Evolutionary conservation across 805 yeast genomes (phyloP), one percentile per base, ranked within the genome.

Genomic region (Saturnispora quitensis): DNA sequence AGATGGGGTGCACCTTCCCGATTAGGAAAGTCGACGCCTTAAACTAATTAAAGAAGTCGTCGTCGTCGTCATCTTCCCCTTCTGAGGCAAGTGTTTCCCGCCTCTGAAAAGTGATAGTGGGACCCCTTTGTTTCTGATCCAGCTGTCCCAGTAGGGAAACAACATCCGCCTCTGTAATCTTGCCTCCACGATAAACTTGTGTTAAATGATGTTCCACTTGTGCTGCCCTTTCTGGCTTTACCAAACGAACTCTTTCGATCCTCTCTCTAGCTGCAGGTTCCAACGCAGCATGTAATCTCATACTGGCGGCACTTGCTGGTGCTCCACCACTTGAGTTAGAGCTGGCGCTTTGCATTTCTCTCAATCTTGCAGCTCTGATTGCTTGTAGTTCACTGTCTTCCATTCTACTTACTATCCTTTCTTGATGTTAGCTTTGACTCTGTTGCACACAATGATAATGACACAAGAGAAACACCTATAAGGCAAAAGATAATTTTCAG

Each of bases 371-470:
- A 44, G 88, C 89, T 60, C 98, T 79, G 56, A 91, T 86, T 33
- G 97, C 97, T 59, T 84, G 81, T 53, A 91, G 72, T 67, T 91
- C 99, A 22, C 81, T 68, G 64, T 89, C 91, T 60, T 88, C 96
- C 96, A 89, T 89, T n/a, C 5, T 43, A 6, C 9, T n/a, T n/a
- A n/a, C n/a, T 8, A 15, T 35, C 18, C 15, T 34, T 34, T 34
- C 2, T 34, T 3, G 36, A 34, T 9, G 12, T n/a, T 34, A 34
- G 17, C 36, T 5, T n/a, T 8, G 4, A n/a, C 40, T n/a, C 4
- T 35, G 18, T 17, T 12, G n/a, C 34, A 31, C 34, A 31, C 13
- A 31, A 31, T 31, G n/a, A 13, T 31, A 2, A 10, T 31, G 4
- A 9, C 15, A 13, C 5, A 31, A 10, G 34, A 31, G 34, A 31